These are phyloP conservation scores for Hypomyces perniciosus DNA, from an alignment of 2,329 filamentous ascomycete species.

Conservation along the genomic window DNA sequence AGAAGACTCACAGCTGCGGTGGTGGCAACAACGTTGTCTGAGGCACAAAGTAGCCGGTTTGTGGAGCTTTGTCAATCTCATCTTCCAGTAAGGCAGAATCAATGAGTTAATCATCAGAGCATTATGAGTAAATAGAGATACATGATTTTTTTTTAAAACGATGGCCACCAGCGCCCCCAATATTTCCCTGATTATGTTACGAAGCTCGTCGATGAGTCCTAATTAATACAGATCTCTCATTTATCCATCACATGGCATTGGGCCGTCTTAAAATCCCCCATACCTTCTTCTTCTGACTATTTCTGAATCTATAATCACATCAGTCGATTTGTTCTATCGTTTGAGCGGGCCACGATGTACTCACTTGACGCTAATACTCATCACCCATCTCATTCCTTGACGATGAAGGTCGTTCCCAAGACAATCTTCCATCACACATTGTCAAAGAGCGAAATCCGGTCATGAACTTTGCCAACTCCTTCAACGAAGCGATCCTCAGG, in stretches of 20 bases:
- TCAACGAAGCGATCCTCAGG: neutral
- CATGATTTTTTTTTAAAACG: neutral
- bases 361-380: too few relatives aligned
- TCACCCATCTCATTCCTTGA: too few relatives aligned
- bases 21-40: constrained; percentile 15
- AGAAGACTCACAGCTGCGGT: constrained; percentile 26
- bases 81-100: neutral
- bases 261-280: too few relatives aligned
- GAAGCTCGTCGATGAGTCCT: too few relatives aligned
- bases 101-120: neutral
- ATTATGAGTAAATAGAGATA: neutral
- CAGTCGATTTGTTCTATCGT: too few relatives aligned
- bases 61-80: neutral
- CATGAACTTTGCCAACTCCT: neutral
- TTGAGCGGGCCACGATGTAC: too few relatives aligned
- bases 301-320: too few relatives aligned
- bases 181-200: too few relatives aligned
- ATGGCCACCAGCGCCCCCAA: neutral
- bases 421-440: neutral
- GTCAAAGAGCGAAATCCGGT: neutral
- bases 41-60: neutral
- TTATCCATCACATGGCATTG: too few relatives aligned
- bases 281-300: too few relatives aligned
- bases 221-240: too few relatives aligned
- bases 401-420: too few relatives aligned